Evolutionary conservation across 306 rosid species (phyloP).

Genomic region (Echinosophora koreensis): DNA sequence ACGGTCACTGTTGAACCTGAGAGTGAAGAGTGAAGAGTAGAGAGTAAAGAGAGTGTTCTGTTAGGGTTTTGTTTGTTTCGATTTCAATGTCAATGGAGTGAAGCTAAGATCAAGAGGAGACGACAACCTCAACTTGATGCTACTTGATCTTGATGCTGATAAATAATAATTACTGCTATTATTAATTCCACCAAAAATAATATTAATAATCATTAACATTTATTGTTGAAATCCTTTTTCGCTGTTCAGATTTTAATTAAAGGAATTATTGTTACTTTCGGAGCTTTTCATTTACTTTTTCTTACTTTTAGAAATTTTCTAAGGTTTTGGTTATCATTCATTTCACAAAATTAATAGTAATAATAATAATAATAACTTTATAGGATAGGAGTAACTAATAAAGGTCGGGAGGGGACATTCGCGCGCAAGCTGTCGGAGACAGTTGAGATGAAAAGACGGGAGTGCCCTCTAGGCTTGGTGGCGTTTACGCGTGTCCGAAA

Average conservation of each 20-base stretch:
- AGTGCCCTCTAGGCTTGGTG: constrained; percentile 44
- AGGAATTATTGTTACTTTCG: constrained; percentile 1
- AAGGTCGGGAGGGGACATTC: constrained; percentile 56
- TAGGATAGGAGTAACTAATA: not conserved
- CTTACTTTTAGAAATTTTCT: not conserved
- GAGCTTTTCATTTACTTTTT: not conserved
- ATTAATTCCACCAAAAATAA: not conserved
- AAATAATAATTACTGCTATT: not conserved
- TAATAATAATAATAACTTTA: not conserved
- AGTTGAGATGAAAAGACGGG: constrained; percentile 47
- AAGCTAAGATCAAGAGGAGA: constrained; percentile 34
- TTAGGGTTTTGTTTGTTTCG: constrained; percentile 39
- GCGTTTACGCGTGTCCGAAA: constrained; percentile 57
- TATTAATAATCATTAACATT: not conserved
- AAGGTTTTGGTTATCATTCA: not conserved
- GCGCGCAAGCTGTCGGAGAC: constrained; percentile 81
- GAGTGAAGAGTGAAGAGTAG: not conserved
- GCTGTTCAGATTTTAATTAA: not conserved
- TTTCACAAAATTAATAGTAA: constrained; percentile 11
- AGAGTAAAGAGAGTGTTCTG: not conserved
- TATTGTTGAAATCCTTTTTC: constrained; percentile 24
- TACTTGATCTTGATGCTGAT: constrained; percentile 53
- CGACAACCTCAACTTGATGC: constrained; percentile 57
- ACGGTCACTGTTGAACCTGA: constrained; percentile 46
- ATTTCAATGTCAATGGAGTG: constrained; percentile 32